Percentiles rank a stretch among this genome's conserved stretches.
Conservation (phyloP, 176 grass and related monocot species). For the Musa beccarii region DNA sequence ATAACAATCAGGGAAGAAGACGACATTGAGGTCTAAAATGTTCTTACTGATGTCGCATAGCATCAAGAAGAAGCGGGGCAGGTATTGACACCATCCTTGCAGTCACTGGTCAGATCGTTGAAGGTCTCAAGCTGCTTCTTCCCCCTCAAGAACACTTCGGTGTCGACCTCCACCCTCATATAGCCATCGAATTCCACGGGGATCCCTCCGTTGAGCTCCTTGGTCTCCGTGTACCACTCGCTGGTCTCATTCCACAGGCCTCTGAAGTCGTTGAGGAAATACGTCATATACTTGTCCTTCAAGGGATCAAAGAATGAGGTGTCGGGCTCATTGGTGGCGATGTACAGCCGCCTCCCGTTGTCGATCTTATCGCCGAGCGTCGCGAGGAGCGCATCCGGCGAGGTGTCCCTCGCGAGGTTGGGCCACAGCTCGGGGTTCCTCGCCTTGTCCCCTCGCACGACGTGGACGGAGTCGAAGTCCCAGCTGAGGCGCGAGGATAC, state of each 20-base stretch:
- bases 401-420: slow-evolving; percentile 11
- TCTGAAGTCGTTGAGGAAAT: slow-evolving; percentile 17
- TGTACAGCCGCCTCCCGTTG: slow-evolving; percentile 4
- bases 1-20: background rate
- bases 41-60: background rate
- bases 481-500: slow-evolving; percentile 4
- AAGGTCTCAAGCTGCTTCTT: slow-evolving; percentile 25
- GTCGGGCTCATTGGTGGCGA: slow-evolving; percentile 9
- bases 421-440: slow-evolving; percentile 22
- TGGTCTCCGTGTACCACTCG: slow-evolving; percentile 17
- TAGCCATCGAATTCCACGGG: slow-evolving; percentile 19
- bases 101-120: slow-evolving; percentile 17
- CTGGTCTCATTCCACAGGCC: slow-evolving; percentile 18
- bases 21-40: background rate
- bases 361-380: slow-evolving; percentile 18
- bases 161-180: slow-evolving; percentile 21
- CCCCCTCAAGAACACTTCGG: slow-evolving; percentile 15
- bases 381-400: slow-evolving; percentile 5
- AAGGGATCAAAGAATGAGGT: slow-evolving; percentile 17
- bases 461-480: slow-evolving; percentile 23
- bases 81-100: slow-evolving; percentile 21
- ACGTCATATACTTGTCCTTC: slow-evolving; percentile 16
- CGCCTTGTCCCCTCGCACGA: slow-evolving; percentile 9
- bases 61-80: slow-evolving; percentile 16
- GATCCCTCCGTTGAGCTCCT: slow-evolving; percentile 3